Evolutionary conservation across 148 eudicot species (phyloP).

Genomic region (Chenopodium quinoa): DNA sequence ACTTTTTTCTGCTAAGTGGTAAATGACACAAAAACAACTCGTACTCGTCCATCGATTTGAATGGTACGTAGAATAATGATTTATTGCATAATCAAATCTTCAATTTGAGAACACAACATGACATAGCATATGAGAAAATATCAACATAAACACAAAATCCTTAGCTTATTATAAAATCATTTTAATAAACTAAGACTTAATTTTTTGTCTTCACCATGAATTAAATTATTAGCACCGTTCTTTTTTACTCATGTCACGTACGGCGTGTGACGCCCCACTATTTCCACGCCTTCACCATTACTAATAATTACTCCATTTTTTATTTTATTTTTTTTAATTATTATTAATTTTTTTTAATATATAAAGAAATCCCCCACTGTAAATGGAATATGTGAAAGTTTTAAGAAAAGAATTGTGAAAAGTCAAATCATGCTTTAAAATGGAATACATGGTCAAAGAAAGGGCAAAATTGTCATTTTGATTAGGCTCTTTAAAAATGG

Average conservation of each 20-base stretch:
- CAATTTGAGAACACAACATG: neutral
- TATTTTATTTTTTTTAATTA: too few relatives aligned
- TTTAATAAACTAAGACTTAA: neutral
- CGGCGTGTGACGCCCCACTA: conserved; percentile 13
- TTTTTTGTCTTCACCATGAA: conserved; percentile 11
- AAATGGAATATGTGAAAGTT: too few relatives aligned
- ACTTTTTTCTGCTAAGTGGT: neutral
- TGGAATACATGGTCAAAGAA: neutral
- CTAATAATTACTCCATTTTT: neutral
- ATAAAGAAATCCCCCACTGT: neutral
- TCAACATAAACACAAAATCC: neutral
- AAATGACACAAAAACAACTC: neutral
- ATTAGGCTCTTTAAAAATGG: neutral
- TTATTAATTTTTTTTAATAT: too few relatives aligned
- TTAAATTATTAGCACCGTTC: conserved; percentile 16
- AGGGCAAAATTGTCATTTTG: conserved; percentile 3
- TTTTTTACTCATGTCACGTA: conserved; percentile 5
- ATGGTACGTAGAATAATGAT: neutral
- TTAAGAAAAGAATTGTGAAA: neutral
- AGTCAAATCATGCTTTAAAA: neutral
- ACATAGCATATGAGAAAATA: neutral
- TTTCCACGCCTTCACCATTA: neutral
- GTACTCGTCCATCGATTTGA: neutral
- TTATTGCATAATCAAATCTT: neutral
- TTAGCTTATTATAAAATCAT: neutral